phyloP scores from a whole-genome alignment of 2,329 filamentous ascomycete genomes.

The Hypoxylon sp. region DNA sequence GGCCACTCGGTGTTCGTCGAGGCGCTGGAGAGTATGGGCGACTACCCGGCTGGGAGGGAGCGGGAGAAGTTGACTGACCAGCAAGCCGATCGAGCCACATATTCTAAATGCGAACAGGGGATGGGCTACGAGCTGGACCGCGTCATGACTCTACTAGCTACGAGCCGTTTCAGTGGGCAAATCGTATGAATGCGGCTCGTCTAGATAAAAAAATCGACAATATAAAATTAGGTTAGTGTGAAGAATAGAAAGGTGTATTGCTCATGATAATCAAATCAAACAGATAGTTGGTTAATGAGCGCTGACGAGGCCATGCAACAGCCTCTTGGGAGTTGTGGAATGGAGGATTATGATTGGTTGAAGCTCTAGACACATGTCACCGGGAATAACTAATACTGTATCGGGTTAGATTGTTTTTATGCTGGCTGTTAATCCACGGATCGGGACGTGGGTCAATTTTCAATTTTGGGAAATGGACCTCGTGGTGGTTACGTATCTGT shows the following conservation, averaged over 20 bases:
- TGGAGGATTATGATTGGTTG: constrained; percentile 32
- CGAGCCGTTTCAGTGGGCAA: constrained; percentile 13
- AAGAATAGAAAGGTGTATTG: constrained; percentile 12
- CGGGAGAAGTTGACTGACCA: constrained; percentile 76
- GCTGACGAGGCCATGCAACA: constrained; percentile 44
- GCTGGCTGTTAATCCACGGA: constrained; percentile 10
- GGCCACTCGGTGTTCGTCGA: constrained; percentile 76
- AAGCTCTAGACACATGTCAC: constrained; percentile 40
- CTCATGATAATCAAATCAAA: constrained; percentile 17
- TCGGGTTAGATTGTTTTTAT: constrained; percentile 27
- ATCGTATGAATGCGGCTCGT: background rate
- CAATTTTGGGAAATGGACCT: constrained; percentile 8
- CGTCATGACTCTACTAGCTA: constrained; percentile 41
- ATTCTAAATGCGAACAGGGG: constrained; percentile 48
- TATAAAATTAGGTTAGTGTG: background rate
- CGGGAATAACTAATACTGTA: constrained; percentile 23
- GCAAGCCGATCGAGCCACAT: constrained; percentile 96
- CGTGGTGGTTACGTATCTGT: constrained; percentile 2
- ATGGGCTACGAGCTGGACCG: constrained; percentile 31
- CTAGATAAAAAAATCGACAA: background rate
- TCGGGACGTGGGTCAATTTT: constrained; percentile 20
- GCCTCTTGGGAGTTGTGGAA: constrained; percentile 34
- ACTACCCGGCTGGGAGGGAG: constrained; percentile 67
- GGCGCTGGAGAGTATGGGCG: constrained; percentile 81
- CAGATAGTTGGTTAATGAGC: constrained; percentile 12